Percentiles rank a stretch among this genome's conserved stretches.
phyloP scores from a whole-genome alignment of 1,284 basidiomycete species.

The Microbotryomycetes sp. region DNA sequence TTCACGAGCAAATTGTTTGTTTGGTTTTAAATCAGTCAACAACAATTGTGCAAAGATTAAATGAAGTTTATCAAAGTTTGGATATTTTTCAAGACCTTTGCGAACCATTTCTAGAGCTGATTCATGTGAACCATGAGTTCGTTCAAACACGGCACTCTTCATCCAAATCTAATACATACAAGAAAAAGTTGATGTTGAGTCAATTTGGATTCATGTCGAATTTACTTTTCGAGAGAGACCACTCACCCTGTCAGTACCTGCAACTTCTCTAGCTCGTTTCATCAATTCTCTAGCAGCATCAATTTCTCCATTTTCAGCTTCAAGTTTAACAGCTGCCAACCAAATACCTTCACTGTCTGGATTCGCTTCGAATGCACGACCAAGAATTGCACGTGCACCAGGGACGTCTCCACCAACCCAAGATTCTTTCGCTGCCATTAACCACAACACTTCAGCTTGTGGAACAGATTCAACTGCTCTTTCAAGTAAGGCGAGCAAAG shows the following conservation, averaged over 20 bases:
- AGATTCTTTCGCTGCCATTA: constrained; percentile 89
- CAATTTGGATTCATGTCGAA: too few species aligned
- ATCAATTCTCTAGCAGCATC: constrained; percentile 78
- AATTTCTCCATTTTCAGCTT: constrained; percentile 86
- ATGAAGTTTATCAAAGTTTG: constrained; percentile 82
- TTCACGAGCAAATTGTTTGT: constrained; percentile 56
- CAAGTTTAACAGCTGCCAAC: constrained; percentile 92
- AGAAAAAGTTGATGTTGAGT: too few species aligned
- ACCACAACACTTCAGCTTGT: constrained; percentile 88
- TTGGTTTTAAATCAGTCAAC: constrained; percentile 35
- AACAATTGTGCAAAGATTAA: constrained; percentile 91
- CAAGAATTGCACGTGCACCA: constrained; percentile 77
- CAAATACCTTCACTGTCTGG: constrained; percentile 96
- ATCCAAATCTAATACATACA: constrained; percentile 74
- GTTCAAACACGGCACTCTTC: constrained; percentile 92
- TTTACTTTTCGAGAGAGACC: too few species aligned
- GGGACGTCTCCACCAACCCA: constrained; percentile 83
- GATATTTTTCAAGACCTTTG: constrained; percentile 72
- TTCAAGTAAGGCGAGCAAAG: constrained; percentile 72
- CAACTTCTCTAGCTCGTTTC: constrained; percentile 77
- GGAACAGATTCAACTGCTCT: constrained; percentile 84
- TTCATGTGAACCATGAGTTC: constrained; percentile 71
- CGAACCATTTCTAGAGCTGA: constrained; percentile 67
- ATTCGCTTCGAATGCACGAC: constrained; percentile 86
- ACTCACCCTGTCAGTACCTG: constrained; percentile 79